Evolutionary conservation across 1,284 basidiomycete genomes (phyloP).

Genomic region (Chalciporus piperatoides): DNA sequence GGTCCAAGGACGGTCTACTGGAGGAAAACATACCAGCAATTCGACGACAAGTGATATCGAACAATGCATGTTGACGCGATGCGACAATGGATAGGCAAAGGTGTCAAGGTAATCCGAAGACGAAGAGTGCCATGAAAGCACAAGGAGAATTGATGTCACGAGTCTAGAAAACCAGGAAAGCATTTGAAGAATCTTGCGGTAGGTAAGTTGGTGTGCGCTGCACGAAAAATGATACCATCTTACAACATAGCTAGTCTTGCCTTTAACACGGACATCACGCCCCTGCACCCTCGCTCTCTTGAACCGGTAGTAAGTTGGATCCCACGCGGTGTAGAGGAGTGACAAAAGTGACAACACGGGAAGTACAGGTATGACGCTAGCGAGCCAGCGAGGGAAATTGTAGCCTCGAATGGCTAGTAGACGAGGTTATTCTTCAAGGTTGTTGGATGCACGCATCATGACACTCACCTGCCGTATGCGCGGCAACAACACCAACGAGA

Average conservation of each 20-base stretch:
- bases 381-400: conserved; percentile 22
- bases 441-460: conserved; percentile 18
- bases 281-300: conserved; percentile 62
- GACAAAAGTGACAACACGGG: conserved; percentile 53
- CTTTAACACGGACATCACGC: conserved; percentile 58
- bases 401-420: conserved; percentile 24
- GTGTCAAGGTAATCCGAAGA: conserved; percentile 39
- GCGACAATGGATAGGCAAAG: conserved; percentile 34
- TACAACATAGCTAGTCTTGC: conserved; percentile 62
- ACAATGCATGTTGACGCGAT: conserved; percentile 44
- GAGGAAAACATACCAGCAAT: conserved; percentile 43
- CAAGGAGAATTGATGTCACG: conserved; percentile 45
- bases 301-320: conserved; percentile 65
- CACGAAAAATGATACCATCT: conserved; percentile 26
- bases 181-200: conserved; percentile 53
- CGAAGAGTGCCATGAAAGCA: conserved; percentile 41
- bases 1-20: conserved; percentile 1
- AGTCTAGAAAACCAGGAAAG: conserved; percentile 55
- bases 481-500: conserved; percentile 41
- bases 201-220: conserved; percentile 4
- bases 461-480: conserved; percentile 44
- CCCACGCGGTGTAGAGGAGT: conserved; percentile 70
- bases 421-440: conserved; percentile 8
- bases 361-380: conserved; percentile 28
- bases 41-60: conserved; percentile 44